Evolutionary conservation across 164 flowering plant species (phyloP).

Genomic region (Kingdonia uniflora): DNA sequence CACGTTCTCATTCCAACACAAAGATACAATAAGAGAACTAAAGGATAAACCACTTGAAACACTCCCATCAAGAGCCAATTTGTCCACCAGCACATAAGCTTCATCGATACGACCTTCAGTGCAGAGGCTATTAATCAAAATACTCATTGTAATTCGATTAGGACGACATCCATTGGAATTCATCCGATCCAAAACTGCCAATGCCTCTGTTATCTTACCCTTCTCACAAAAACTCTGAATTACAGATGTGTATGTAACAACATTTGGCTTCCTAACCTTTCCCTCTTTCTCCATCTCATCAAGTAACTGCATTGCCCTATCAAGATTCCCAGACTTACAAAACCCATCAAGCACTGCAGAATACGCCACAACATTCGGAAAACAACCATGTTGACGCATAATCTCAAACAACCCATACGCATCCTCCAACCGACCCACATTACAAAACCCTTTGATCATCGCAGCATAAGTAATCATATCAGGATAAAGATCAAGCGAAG

Average conservation of each 20-base stretch:
- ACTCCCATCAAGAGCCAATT: constrained; percentile 14
- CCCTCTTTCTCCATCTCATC: constrained; percentile 61
- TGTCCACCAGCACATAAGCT: constrained; percentile 17
- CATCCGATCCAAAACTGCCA: constrained; percentile 18
- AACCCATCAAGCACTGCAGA: constrained; percentile 61
- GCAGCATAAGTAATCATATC: constrained; percentile 47
- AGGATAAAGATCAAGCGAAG: constrained; percentile 41
- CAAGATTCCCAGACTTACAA: constrained; percentile 43
- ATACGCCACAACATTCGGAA: constrained; percentile 46
- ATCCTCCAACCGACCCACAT: constrained; percentile 29
- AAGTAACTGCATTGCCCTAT: constrained; percentile 56
- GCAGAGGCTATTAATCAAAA: constrained; percentile 15
- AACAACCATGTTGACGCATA: constrained; percentile 56
- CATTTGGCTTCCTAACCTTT: constrained; percentile 42
- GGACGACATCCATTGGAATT: constrained; percentile 15
- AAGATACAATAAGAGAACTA: constrained; percentile 43
- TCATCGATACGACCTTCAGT: constrained; percentile 20
- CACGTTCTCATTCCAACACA: constrained; percentile 29
- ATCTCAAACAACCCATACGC: constrained; percentile 40
- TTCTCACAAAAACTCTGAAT: constrained; percentile 56
- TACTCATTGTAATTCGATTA: constrained; percentile 19
- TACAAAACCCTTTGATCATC: constrained; percentile 29
- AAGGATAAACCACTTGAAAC: constrained; percentile 22
- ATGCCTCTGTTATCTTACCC: constrained; percentile 20
- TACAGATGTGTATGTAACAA: constrained; percentile 68